Evolutionary conservation across 176 grass and related monocot genomes (phyloP), one percentile per base, ranked within the genome.

Genomic region (Leersia perrieri): DNA sequence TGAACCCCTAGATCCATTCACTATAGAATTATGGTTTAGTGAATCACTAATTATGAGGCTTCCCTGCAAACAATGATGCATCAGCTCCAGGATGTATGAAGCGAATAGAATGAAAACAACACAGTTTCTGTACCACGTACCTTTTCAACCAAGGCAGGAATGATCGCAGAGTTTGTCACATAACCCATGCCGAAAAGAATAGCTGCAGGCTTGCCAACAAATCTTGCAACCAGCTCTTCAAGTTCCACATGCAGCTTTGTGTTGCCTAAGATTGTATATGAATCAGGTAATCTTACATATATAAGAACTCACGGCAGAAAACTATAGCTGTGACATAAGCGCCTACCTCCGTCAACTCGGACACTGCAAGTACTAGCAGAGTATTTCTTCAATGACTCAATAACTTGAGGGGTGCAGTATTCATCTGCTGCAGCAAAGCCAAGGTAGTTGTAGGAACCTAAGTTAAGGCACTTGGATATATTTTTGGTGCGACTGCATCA

Each of bases 101-200:
- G 58, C 40, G 33, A 58, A 71, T 9, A 74, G 9, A 75, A 28
- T 5, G 49, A 70, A n/a, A 3, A 83, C 25, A 55, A 5, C 29
- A 26, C 2, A 60, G 62, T 53, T 44, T 65, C 26, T 45, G 58
- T 33, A 53, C 29, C 60, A 66, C 80, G 65, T 64, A 94, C 94
- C 91, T 97, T 97, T 18, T 85, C 89, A 74, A 97, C 72, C 27
- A 97, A 55, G 66, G 90, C 70, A 75, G 94, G 94, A 82, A 97
- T 97, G 62, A 92, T 88, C 1, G 92, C 89, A 10, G 94, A 97
- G 68, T 97, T 97, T 63, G 89, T 97, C 68, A 90, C 92, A 86
- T 97, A 97, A 82, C 92, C 94, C 94, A 97, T 97, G 72, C 94
- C 89, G 63, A 94, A 97, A 83, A 94, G 64, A 88, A 97, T 85